phyloP scores from a whole-genome alignment of 2,329 filamentous ascomycete genomes.

The Alternaria atra region DNA sequence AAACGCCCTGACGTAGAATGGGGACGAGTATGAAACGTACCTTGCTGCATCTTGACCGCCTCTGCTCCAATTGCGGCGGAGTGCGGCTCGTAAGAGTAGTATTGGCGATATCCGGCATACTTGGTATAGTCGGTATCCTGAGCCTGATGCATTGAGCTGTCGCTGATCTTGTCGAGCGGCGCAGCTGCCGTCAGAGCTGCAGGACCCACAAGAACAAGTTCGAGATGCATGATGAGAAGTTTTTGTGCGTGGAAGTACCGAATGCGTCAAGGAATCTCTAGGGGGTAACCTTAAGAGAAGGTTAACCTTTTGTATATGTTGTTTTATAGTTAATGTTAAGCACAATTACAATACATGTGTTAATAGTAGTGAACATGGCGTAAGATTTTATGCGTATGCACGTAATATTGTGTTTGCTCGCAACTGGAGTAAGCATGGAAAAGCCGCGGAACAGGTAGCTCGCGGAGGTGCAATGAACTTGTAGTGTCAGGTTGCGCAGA shows the following conservation, averaged over 20 bases:
- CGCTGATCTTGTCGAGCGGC: slow-evolving; percentile 18
- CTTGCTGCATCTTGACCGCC: neutral
- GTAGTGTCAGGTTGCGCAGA: neutral
- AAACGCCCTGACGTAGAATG: accelerated
- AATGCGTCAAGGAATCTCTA: neutral
- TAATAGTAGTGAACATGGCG: slow-evolving; percentile 1
- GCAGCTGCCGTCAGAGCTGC: slow-evolving; percentile 16
- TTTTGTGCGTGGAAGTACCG: neutral
- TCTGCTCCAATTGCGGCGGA: neutral
- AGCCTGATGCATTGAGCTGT: neutral
- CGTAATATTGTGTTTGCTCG: slow-evolving; percentile 2
- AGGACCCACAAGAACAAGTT: slow-evolving; percentile 17
- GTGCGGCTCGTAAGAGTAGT: slow-evolving; percentile 15
- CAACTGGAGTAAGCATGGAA: neutral
- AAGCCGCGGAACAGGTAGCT: neutral
- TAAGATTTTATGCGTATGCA: slow-evolving; percentile 16
- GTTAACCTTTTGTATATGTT: slow-evolving; percentile 16
- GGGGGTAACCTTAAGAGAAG: neutral
- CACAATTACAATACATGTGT: neutral
- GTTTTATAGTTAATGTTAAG: neutral
- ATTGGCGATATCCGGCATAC: slow-evolving; percentile 15
- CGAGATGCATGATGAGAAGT: slow-evolving; percentile 24
- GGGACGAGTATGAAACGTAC: neutral
- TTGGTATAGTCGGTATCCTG: slow-evolving; percentile 10
- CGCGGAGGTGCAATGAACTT: neutral